A percentile compares a stretch with the other conserved stretches of the same genome.
Conservation (phyloP, 805 yeast species). For the Hemisphaericaspora nanyangensis region DNA sequence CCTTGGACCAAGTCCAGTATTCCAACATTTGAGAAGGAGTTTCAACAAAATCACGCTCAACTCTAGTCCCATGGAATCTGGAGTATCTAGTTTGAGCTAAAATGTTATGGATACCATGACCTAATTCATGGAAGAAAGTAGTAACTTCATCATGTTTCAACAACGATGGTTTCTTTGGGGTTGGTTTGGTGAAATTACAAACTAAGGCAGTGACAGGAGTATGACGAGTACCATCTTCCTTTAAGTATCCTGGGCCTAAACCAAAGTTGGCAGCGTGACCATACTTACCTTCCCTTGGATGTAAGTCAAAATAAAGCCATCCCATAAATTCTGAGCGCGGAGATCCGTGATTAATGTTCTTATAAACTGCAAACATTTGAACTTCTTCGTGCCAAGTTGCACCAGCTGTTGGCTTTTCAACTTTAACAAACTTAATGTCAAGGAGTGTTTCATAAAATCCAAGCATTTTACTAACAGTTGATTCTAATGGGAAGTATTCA, state of each 20-base stretch:
- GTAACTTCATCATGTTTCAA: slow-evolving; percentile 75
- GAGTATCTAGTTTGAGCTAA: slow-evolving; percentile 63
- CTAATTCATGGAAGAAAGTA: slow-evolving; percentile 86
- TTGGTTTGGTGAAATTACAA: slow-evolving; percentile 79
- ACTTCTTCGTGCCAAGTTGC: slow-evolving; percentile 79
- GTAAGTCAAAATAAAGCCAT: slow-evolving; percentile 74
- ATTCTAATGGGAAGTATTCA: slow-evolving; percentile 73
- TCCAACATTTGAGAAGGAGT: slow-evolving; percentile 90
- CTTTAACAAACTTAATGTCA: slow-evolving; percentile 61
- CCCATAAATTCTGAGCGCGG: slow-evolving; percentile 60
- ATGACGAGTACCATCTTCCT: slow-evolving; percentile 45
- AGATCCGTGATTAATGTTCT: slow-evolving; percentile 41
- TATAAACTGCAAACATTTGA: slow-evolving; percentile 68
- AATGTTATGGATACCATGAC: slow-evolving; percentile 82
- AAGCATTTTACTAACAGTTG: slow-evolving; percentile 67
- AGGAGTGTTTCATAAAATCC: slow-evolving; percentile 66
- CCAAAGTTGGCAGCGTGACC: slow-evolving; percentile 88
- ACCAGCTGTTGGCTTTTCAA: slow-evolving; percentile 32
- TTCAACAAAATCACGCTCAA: slow-evolving; percentile 84
- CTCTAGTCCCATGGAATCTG: slow-evolving; percentile 73
- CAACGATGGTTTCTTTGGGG: slow-evolving; percentile 64
- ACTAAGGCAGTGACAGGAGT: slow-evolving; percentile 76
- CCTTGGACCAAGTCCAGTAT: slow-evolving; percentile 79
- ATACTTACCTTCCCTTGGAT: slow-evolving; percentile 83
- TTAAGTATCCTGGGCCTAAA: slow-evolving; percentile 54